Evolutionary conservation across 257 asterid genomes (phyloP).

Genomic region (Coffea eugenioides): DNA sequence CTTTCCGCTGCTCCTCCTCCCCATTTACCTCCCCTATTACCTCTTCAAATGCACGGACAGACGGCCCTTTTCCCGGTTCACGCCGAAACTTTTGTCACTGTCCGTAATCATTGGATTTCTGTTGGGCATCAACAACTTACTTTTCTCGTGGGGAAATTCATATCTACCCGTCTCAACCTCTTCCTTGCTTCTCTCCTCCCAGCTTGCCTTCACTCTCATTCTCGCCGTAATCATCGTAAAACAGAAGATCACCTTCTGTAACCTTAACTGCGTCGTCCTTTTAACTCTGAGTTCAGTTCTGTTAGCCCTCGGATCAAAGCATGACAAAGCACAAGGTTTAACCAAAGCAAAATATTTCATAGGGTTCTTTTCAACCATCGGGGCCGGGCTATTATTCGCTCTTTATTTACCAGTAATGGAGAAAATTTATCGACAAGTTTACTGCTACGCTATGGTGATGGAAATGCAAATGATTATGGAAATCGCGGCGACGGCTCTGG

Average conservation of each 20-base stretch:
- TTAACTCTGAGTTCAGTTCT: constrained; percentile 59
- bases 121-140: constrained; percentile 54
- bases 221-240: constrained; percentile 56
- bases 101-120: constrained; percentile 40
- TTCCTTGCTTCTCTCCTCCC: constrained; percentile 55
- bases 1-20: constrained; percentile 56
- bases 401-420: constrained; percentile 75
- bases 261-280: constrained; percentile 65
- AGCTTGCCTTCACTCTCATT: constrained; percentile 56
- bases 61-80: constrained; percentile 48
- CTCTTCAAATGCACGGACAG: constrained; percentile 31
- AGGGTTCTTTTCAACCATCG: constrained; percentile 56
- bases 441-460: constrained; percentile 71
- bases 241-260: constrained; percentile 46
- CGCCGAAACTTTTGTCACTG: constrained; percentile 9
- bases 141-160: constrained; percentile 60
- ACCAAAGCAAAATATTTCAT: constrained; percentile 35
- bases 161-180: constrained; percentile 63
- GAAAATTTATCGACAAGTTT: constrained; percentile 40
- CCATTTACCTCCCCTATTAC: constrained; percentile 38
- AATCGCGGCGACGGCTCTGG: constrained; percentile 49
- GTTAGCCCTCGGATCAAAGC: constrained; percentile 43
- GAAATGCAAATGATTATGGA: constrained; percentile 83
- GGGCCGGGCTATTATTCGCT: constrained; percentile 65
- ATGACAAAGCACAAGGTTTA: constrained; percentile 40